Conservation (phyloP, 2,329 filamentous ascomycete genomes). For the Beauveria medogensis region DNA sequence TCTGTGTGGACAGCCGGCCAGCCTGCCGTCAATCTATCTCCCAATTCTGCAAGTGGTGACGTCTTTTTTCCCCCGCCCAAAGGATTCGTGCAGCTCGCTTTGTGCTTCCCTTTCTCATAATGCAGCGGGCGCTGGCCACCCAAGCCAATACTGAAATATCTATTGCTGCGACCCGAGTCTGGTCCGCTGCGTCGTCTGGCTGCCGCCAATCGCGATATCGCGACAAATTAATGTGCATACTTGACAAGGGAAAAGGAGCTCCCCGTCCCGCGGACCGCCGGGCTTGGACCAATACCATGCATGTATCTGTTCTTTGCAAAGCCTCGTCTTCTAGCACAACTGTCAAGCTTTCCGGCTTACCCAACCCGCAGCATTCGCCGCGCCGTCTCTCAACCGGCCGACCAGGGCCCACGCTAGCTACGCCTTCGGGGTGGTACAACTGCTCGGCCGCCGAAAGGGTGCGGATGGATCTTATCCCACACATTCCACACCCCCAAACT, state of each 20-base stretch:
- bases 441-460: conserved; percentile 8
- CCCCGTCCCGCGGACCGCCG: neutral
- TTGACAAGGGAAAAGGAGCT: neutral
- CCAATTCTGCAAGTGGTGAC: neutral
- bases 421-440: conserved; percentile 9
- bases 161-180: neutral
- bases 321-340: neutral
- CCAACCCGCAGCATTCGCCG: conserved; percentile 3
- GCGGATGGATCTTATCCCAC: conserved; percentile 11
- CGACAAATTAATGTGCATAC: neutral
- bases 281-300: neutral
- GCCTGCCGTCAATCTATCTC: conserved; percentile 2
- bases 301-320: neutral
- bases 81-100: neutral
- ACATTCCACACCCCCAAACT: conserved; percentile 6
- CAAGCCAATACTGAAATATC: neutral
- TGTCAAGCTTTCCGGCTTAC: neutral
- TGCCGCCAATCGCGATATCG: neutral
- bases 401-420: neutral
- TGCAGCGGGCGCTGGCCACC: neutral
- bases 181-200: neutral
- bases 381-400: neutral
- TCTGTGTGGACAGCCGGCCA: neutral
- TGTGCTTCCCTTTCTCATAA: neutral
- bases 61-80: neutral